These are phyloP conservation scores for Trametes hirsuta DNA, from an alignment of 1,284 basidiomycete genomes.

Conservation along the genomic window DNA sequence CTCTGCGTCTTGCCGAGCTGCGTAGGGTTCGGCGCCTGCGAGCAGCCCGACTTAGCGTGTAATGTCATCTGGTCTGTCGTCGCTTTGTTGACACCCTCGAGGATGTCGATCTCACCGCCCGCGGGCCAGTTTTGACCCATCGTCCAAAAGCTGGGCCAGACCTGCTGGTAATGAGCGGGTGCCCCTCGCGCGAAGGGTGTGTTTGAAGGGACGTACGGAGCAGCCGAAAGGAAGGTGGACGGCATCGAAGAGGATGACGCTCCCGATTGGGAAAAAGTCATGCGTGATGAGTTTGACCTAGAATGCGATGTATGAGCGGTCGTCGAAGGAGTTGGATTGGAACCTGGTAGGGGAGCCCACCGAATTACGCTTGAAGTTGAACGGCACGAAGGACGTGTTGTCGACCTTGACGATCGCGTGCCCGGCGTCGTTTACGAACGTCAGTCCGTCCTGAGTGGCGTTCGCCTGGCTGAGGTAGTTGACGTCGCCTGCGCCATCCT, in stretches of 20 bases:
- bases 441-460: slow-evolving; percentile 49
- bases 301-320: neutral
- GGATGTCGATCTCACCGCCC: slow-evolving; percentile 62
- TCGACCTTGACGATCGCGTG: slow-evolving; percentile 71
- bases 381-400: slow-evolving; percentile 58
- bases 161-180: slow-evolving; percentile 1
- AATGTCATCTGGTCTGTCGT: slow-evolving; percentile 49
- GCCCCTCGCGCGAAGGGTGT: neutral
- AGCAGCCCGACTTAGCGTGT: slow-evolving; percentile 45
- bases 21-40: slow-evolving; percentile 33
- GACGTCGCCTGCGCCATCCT: slow-evolving; percentile 26
- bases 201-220: slow-evolving; percentile 36
- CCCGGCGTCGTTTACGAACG: slow-evolving; percentile 52
- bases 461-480: slow-evolving; percentile 34
- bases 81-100: slow-evolving; percentile 49
- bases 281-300: slow-evolving; percentile 55
- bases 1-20: slow-evolving; percentile 42
- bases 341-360: slow-evolving; percentile 59
- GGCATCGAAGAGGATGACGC: slow-evolving; percentile 62
- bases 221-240: slow-evolving; percentile 62
- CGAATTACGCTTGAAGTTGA: slow-evolving; percentile 68
- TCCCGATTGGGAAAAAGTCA: slow-evolving; percentile 53
- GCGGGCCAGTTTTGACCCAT: slow-evolving; percentile 54
- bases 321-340: no score
- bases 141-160: slow-evolving; percentile 64